Conservation (phyloP, 306 rosid species). For the Acacia melanoxylon region DNA sequence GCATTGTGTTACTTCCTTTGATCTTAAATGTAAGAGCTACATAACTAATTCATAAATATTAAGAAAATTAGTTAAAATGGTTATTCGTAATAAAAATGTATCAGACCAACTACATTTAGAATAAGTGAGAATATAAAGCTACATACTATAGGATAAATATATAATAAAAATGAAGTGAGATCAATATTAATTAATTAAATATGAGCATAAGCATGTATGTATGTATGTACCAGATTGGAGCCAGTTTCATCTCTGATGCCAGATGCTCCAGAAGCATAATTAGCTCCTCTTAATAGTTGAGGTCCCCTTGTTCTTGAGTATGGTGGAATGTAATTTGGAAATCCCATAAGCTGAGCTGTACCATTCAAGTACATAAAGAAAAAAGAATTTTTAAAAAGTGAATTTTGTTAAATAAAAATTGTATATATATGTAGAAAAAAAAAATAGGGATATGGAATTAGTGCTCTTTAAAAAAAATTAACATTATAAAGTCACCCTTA, state of each 20-base stretch:
- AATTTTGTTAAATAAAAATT: not conserved
- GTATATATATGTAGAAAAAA: not conserved
- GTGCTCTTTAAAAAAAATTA: too few relatives aligned
- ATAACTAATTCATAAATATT: too few relatives aligned
- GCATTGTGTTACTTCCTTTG: too few relatives aligned
- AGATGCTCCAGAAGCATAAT: slow-evolving; percentile 88
- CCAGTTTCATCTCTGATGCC: slow-evolving; percentile 92
- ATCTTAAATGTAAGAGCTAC: not conserved
- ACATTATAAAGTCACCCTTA: too few relatives aligned
- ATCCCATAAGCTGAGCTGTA: slow-evolving; percentile 87
- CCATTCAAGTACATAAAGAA: slow-evolving; percentile 2
- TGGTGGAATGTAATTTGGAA: slow-evolving; percentile 63
- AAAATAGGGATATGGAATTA: too few relatives aligned
- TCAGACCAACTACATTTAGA: too few relatives aligned
- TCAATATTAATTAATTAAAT: too few relatives aligned
- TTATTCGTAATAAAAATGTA: too few relatives aligned
- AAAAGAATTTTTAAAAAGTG: not conserved
- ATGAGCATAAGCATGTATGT: not conserved
- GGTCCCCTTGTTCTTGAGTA: slow-evolving; percentile 67
- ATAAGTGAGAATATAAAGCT: too few relatives aligned
- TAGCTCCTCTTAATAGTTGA: slow-evolving; percentile 73
- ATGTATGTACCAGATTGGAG: slow-evolving; percentile 61
- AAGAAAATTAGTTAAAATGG: too few relatives aligned
- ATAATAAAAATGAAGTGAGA: too few relatives aligned
- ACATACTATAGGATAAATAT: not conserved